These are phyloP conservation scores for Gypsophila paniculata DNA, from an alignment of 179 eudicot species.

Conservation along the genomic window DNA sequence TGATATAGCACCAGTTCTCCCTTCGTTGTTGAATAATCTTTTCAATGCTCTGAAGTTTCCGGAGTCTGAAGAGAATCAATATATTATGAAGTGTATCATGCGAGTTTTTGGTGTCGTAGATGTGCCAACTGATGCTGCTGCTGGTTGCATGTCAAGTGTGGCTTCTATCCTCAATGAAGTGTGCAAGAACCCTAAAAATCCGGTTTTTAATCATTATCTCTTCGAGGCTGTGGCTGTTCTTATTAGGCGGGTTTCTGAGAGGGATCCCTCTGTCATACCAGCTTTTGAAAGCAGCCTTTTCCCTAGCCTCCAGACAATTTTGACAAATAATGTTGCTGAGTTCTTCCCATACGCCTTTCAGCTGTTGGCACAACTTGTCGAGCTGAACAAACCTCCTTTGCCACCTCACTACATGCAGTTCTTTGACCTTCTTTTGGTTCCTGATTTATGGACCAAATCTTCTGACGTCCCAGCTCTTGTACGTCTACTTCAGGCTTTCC, in stretches of 20 bases:
- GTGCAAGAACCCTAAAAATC: conserved; percentile 84
- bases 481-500: conserved; percentile 89
- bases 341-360: conserved; percentile 93
- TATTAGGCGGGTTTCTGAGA: conserved; percentile 73
- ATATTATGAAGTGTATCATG: conserved; percentile 93
- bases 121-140: conserved; percentile 63
- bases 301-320: conserved; percentile 64
- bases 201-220: conserved; percentile 74
- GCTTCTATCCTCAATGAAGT: conserved; percentile 67
- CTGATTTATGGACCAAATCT: conserved; percentile 71
- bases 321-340: conserved; percentile 59
- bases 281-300: conserved; percentile 72
- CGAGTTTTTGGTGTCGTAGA: conserved; percentile 92
- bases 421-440: conserved; percentile 63
- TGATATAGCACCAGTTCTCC: conserved; percentile 62
- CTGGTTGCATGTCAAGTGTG: conserved; percentile 62
- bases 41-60: conserved; percentile 72
- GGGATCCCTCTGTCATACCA: conserved; percentile 59
- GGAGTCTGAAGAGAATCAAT: conserved; percentile 92
- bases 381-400: conserved; percentile 67
- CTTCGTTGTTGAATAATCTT: conserved; percentile 64
- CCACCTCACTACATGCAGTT: conserved; percentile 68
- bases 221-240: conserved; percentile 86
- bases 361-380: conserved; percentile 89
- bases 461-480: conserved; percentile 97